Base-by-base conservation (phyloP, 257 asterid genomes). In the Henckelia pumila region DNA sequence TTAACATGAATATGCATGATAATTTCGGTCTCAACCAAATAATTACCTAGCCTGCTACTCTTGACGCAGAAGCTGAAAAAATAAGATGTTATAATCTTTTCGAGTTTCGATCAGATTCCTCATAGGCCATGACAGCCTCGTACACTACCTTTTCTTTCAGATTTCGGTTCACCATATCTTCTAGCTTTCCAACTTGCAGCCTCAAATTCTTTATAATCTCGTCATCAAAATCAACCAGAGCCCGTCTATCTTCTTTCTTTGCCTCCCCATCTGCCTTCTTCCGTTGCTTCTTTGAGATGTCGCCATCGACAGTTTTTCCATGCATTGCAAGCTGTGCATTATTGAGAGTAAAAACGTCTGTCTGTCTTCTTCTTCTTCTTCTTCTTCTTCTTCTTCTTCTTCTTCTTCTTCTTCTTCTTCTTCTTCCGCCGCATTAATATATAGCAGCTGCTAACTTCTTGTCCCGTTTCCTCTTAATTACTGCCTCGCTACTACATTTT, bases 141-240 rank as follows among this genome's bases (percentile, higher is more conserved):
- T 81, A 80, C 37, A 93, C 89, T 0, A 78, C 85, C 74, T 86
- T 93, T 55, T 93, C 97, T 25, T 78, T 90, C 80, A 81, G 80
- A 79, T 93, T 93, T 14, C 97, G 76, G n/a, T 82, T 78, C 78
- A 71, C 89, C 97, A 93, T 93, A 77, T 93, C 97, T 72, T 88
- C 96, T 9, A 93, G 86, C 74, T 78, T 93, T 71, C 66, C 84
- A 10, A 71, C 78, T 65, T 85, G 95, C 44, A 72, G 37, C 78
- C 74, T 88, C 84, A 93, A 74, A 58, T 74, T 93, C 73, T 87
- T 87, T 23, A 93, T n/a, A n/a, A n/a, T 79, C 86, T 88, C 95
- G 44, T 88, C 91, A 17, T 84, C 97, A 55, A 83, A 83, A 0
- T 91, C 96, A 70, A 93, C 82, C 47, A 93, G 66, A 30, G 80